Base-by-base conservation (phyloP, 1,284 basidiomycete genomes). In the Puccinia coronata region DNA sequence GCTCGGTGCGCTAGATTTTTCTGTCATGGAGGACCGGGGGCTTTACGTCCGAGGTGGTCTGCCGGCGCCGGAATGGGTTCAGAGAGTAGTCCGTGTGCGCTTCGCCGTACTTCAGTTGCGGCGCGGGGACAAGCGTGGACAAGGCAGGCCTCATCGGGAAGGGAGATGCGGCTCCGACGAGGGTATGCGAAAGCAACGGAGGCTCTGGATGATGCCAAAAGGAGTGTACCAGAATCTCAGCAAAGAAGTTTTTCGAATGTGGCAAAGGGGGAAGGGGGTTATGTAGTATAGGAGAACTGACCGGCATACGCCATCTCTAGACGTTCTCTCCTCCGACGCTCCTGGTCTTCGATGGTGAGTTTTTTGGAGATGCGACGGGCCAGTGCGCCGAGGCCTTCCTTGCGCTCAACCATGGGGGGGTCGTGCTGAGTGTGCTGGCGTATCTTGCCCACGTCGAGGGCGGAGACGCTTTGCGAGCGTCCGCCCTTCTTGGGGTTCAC, bases 141-240 rank as follows among this genome's bases (percentile, higher is more conserved):
- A 80, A 34, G 3, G 69, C 61, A 20, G 77, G 77, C 49, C 77
- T 61, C 77, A 72, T 80, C 16, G 77, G 77, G 47, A 71, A 80
- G 11, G 77, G 77, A 28, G 77, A 80, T 1, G 77, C 77, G 36
- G 77, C 25, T 39, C 77, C 77, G 51, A 79, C 77, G 12, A 79
- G 63, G 31, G 77, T 79, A 43, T 79, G 77, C 25, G 77, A 79
- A 16, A 79, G 51, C 14, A 67, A 20, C 6, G 77, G 77, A 59
- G 77, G 77, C 57, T 51, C 77, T 79, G 23, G 4, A 41, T 6
- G 55, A 28, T 6, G 20, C 51, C 12, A 11, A 47, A 23, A n/a
- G n/a, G 20, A n/a, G 49, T 12, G 23, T 16, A 14, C 11, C 18
- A n/a, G 8, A 53, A 53, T 6, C 18, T 53, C 1, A 53, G 51